Evolutionary conservation across 495 filamentous ascomycete species (phyloP), one percentile per base, ranked within the genome.

Genomic region (Penicillium canescens): DNA sequence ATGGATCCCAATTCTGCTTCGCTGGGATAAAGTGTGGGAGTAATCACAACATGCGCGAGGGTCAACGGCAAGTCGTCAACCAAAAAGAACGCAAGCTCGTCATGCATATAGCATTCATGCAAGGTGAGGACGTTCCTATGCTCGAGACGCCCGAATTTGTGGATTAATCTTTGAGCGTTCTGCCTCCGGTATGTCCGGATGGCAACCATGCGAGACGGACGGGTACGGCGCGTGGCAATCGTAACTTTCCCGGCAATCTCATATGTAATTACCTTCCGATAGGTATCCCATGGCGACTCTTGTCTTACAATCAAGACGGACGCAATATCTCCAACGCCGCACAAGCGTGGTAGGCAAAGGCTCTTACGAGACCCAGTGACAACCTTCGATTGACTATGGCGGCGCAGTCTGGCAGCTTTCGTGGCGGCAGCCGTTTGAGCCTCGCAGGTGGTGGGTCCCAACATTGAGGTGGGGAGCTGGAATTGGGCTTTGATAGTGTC

Each of bases 241-340:
- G 23, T 46, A 20, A 54, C 42, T 39, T 54, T 39, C 2, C 51
- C 34, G 6, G 51, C 42, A 42, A 39, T 40, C 34, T 54, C 34
- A 34, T 54, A 54, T 2, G 51, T 46, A 39, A 54, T 54, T 21
- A 31, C 51, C 39, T 35, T 16, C 36, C 23, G 43, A 47, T 54
- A 54, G 4, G 51, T 54, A 42, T 54, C 42, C 43, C 35, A 54
- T 42, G 23, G 51, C 6, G 24, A 54, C 35, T 54, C 51, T 14
- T 46, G 36, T 54, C 43, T 46, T 28, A 54, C 23, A 47, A 54
- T 18, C n/a, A 54, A 34, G 12, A 42, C 36, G 7, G 38, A 37
- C 5, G 36, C 20, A 20, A 50, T 50, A 20, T 50, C 20, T 11
- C 41, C 47, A 16, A 50, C 18, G 9, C 37, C 33, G 13, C 37